Evolutionary conservation across 75 land plant genomes (phyloP).

Genomic region (Adiantum capillusveneris): DNA sequence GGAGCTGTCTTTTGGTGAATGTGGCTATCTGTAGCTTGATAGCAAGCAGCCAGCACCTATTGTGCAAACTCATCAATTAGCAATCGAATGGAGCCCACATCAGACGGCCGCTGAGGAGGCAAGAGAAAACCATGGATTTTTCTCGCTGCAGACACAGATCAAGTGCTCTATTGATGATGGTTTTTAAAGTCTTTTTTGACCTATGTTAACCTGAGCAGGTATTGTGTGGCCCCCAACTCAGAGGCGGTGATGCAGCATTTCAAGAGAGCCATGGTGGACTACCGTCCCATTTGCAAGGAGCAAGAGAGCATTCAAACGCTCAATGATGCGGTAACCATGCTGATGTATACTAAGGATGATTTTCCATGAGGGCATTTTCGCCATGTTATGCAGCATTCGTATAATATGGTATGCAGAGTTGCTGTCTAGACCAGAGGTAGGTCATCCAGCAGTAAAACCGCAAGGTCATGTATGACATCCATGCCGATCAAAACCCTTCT

Average conservation of each 20-base stretch:
- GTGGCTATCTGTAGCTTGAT: no score
- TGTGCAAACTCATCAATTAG: no score
- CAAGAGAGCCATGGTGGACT: slow-evolving; percentile 15
- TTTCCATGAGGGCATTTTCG: slow-evolving; percentile 2
- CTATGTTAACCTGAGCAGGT: slow-evolving; percentile 37
- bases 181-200: no score
- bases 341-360: slow-evolving; percentile 27
- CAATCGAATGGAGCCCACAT: slow-evolving; percentile 3
- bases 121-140: no score
- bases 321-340: slow-evolving; percentile 19
- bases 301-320: slow-evolving; percentile 10
- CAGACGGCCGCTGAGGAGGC: slow-evolving; percentile 6
- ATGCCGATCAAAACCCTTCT: slow-evolving; percentile 31
- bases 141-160: background rate
- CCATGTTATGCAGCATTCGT: slow-evolving; percentile 15
- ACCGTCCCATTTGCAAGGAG: slow-evolving; percentile 15
- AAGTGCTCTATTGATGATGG: no score
- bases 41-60: no score
- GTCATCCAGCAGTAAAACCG: slow-evolving; percentile 25
- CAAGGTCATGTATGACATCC: slow-evolving; percentile 28
- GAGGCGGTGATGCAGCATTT: slow-evolving; percentile 5
- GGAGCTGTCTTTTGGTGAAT: background rate
- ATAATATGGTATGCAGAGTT: slow-evolving; percentile 16
- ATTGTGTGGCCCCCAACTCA: slow-evolving; percentile 21
- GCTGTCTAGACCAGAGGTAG: slow-evolving; percentile 30